These are phyloP conservation scores for Solanum arcanum DNA, from an alignment of 257 asterid species.

Conservation along the genomic window DNA sequence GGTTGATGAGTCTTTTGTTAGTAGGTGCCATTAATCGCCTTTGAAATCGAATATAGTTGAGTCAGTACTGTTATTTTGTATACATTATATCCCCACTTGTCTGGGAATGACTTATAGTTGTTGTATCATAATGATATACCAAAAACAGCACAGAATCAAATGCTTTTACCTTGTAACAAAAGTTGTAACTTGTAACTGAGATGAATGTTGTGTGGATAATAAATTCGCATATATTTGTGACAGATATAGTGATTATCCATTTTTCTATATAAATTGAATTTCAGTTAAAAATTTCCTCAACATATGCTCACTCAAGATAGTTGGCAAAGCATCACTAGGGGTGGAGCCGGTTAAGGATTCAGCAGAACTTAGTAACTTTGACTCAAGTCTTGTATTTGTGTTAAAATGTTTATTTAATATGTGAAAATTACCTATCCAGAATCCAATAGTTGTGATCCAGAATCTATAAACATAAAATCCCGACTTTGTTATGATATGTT, in stretches of 20 bases:
- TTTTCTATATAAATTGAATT: background rate
- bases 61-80: background rate
- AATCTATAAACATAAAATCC: background rate
- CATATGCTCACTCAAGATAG: background rate
- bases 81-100: background rate
- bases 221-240: background rate
- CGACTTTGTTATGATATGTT: background rate
- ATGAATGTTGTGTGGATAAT: background rate
- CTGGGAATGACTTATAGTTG: background rate
- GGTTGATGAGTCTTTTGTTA: constrained; percentile 17
- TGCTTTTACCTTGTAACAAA: background rate
- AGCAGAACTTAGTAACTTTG: background rate
- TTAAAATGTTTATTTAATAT: background rate
- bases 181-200: background rate
- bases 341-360: background rate
- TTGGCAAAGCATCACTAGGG: background rate
- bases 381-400: background rate
- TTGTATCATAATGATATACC: background rate
- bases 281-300: background rate
- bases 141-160: background rate
- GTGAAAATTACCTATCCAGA: background rate
- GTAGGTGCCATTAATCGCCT: background rate
- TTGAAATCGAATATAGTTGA: background rate
- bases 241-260: background rate
- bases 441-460: background rate